phyloP scores from a whole-genome alignment of 2,329 filamentous ascomycete species.

The Fusarium udum region DNA sequence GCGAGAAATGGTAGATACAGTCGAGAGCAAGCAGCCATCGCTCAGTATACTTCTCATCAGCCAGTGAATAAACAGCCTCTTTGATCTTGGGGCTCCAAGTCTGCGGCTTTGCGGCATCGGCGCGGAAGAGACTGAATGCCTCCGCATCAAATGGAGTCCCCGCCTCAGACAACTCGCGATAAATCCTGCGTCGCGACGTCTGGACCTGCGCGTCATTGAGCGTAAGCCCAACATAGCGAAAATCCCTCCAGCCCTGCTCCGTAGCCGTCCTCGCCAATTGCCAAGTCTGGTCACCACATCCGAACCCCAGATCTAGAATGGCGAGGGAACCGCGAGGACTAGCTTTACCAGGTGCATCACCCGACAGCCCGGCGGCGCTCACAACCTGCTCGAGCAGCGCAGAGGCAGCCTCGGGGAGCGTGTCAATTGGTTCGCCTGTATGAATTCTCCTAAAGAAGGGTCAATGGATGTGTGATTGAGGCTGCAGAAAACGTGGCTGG shows the following conservation, averaged over 20 bases:
- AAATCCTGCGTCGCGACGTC: slow-evolving; percentile 46
- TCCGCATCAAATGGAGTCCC: slow-evolving; percentile 1
- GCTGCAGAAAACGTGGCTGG: not conserved
- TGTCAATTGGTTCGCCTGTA: slow-evolving; percentile 44
- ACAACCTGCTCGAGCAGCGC: slow-evolving; percentile 60
- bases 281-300: slow-evolving; percentile 67
- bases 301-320: slow-evolving; percentile 65
- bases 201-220: slow-evolving; percentile 57
- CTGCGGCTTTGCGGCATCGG: slow-evolving; percentile 59
- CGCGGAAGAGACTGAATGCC: slow-evolving; percentile 55
- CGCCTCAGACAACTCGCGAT: slow-evolving; percentile 33
- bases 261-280: slow-evolving; percentile 51
- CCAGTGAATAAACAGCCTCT: slow-evolving; percentile 42
- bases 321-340: slow-evolving; percentile 38
- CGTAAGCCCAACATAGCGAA: slow-evolving; percentile 64
- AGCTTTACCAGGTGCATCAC: not conserved
- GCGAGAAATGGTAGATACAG: slow-evolving; percentile 66
- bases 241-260: slow-evolving; percentile 35
- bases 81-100: slow-evolving; percentile 49
- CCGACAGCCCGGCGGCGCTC: slow-evolving; percentile 52
- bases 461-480: not conserved
- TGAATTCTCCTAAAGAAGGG: slow-evolving; percentile 41
- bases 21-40: slow-evolving; percentile 66
- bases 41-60: slow-evolving; percentile 42
- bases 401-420: slow-evolving; percentile 58